phyloP scores from a whole-genome alignment of 2,329 filamentous ascomycete genomes.

The Fusarium sambucinum region DNA sequence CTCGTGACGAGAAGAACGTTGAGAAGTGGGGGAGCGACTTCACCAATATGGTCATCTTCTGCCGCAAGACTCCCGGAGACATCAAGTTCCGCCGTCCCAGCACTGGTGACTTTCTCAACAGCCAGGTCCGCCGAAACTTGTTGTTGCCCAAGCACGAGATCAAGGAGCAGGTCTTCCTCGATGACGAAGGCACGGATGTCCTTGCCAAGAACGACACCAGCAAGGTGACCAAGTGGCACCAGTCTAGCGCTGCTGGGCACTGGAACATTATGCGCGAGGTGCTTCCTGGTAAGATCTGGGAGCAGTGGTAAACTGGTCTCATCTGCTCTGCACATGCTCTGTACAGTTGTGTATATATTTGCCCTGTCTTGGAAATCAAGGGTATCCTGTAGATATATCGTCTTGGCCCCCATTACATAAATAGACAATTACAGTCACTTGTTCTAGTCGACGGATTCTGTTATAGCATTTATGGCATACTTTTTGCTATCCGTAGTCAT shows the following conservation, averaged over 20 bases:
- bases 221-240: constrained; percentile 77
- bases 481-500: constrained; percentile 54
- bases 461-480: constrained; percentile 46
- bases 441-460: constrained; percentile 20
- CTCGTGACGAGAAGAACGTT: constrained; percentile 62
- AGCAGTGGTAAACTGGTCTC: constrained; percentile 71
- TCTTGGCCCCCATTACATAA: background rate
- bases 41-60: constrained; percentile 97
- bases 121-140: constrained; percentile 75
- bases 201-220: constrained; percentile 73
- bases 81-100: constrained; percentile 76
- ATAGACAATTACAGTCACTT: background rate
- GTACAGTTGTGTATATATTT: constrained; percentile 20
- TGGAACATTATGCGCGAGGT: constrained; percentile 94
- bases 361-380: constrained; percentile 6
- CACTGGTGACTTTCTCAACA: constrained; percentile 76
- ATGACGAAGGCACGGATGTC: constrained; percentile 62
- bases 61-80: constrained; percentile 70
- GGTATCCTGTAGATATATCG: constrained; percentile 1
- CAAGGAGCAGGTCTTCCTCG: constrained; percentile 62
- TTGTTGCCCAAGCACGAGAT: constrained; percentile 81
- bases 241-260: constrained; percentile 82
- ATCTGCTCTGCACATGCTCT: constrained; percentile 1
- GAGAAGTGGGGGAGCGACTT: constrained; percentile 74
- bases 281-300: constrained; percentile 83